These are phyloP conservation scores for Beta vulgaris DNA, from an alignment of 148 eudicot genomes.

Conservation along the genomic window DNA sequence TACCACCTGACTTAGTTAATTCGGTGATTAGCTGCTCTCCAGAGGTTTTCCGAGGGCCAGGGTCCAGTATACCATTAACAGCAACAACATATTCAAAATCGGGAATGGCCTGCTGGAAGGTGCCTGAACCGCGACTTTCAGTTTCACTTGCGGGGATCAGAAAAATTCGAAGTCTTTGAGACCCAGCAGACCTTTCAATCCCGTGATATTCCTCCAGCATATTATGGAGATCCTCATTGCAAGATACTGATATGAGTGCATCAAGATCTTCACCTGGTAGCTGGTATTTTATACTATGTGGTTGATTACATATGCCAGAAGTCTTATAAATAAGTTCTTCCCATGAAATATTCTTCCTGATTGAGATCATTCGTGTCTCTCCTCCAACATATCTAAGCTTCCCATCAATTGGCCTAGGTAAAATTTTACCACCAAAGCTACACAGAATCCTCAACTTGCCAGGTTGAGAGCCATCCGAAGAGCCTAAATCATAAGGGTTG, in stretches of 20 bases:
- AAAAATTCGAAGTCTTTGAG: constrained; percentile 80
- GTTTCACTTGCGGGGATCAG: constrained; percentile 67
- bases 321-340: constrained; percentile 73
- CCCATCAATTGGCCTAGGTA: constrained; percentile 91
- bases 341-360: constrained; percentile 57
- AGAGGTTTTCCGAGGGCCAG: constrained; percentile 38
- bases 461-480: constrained; percentile 52
- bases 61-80: constrained; percentile 67
- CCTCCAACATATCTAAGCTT: constrained; percentile 95
- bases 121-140: constrained; percentile 37
- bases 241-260: constrained; percentile 90
- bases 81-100: constrained; percentile 92
- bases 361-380: constrained; percentile 79
- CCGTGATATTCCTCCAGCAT: constrained; percentile 90
- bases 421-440: constrained; percentile 88
- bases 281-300: constrained; percentile 84
- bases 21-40: constrained; percentile 42
- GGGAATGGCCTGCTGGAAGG: constrained; percentile 48
- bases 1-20: constrained; percentile 25
- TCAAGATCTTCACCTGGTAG: constrained; percentile 98
- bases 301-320: constrained; percentile 59
- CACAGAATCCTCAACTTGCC: constrained; percentile 83
- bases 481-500: constrained; percentile 39
- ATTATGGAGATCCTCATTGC: constrained; percentile 89
- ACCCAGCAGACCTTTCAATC: constrained; percentile 52